phyloP scores from a whole-genome alignment of 164 flowering plant species.

The Houttuynia cordata region DNA sequence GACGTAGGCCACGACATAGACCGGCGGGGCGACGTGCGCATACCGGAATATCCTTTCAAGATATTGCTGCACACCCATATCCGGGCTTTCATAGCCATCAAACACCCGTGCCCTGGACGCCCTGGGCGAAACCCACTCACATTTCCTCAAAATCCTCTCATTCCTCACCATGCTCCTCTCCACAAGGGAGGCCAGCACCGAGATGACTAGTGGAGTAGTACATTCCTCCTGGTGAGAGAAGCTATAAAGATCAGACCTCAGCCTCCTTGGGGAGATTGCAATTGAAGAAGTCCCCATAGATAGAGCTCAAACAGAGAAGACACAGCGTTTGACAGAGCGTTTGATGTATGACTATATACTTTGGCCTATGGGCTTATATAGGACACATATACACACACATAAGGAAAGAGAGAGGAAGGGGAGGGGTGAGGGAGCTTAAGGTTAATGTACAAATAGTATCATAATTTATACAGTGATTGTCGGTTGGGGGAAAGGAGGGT shows the following conservation, averaged over 20 bases:
- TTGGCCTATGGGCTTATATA: too few relatives aligned
- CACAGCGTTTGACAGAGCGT: background rate
- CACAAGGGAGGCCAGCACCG: conserved; percentile 78
- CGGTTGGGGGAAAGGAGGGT: background rate
- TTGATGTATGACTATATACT: too few relatives aligned
- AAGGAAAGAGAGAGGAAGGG: conserved; percentile 5
- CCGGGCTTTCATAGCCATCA: conserved; percentile 47
- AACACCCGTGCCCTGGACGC: conserved; percentile 25
- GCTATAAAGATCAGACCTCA: conserved; percentile 58
- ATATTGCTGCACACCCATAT: conserved; percentile 61
- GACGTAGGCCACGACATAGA: conserved; percentile 75
- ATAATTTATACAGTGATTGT: background rate
- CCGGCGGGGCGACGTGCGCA: conserved; percentile 59
- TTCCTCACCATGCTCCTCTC: conserved; percentile 71
- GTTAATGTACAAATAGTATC: too few relatives aligned
- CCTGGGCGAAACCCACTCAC: conserved; percentile 17
- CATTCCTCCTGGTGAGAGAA: conserved; percentile 36
- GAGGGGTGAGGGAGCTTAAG: background rate
- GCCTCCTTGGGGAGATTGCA: conserved; percentile 64
- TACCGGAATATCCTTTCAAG: conserved; percentile 78
- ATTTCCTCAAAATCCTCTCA: conserved; percentile 34
- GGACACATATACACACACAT: too few relatives aligned
- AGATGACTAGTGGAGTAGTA: conserved; percentile 55
- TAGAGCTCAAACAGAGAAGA: background rate
- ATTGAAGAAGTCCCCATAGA: conserved; percentile 11